Evolutionary conservation across 208 protist species (phyloP).

Genomic region (Leptomonas seymouri): DNA sequence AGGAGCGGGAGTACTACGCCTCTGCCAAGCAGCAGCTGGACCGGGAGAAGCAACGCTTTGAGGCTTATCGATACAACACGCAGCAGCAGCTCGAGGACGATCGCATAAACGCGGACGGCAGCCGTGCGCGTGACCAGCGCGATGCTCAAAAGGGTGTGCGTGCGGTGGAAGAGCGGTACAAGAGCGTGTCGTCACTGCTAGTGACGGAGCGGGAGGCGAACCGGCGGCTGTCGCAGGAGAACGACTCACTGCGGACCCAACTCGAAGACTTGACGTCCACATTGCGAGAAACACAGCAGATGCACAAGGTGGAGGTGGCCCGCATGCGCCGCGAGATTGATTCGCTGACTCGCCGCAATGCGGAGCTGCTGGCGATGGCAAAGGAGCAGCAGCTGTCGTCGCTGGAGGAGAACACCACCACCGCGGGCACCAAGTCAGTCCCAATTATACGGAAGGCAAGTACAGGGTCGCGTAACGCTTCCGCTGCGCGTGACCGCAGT

Average conservation of each 20-base stretch:
- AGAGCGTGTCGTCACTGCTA: conserved; percentile 64
- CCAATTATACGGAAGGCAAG: conserved; percentile 9
- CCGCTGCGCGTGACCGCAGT: conserved; percentile 9
- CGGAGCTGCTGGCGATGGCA: conserved; percentile 77
- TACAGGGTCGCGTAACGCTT: conserved; percentile 4
- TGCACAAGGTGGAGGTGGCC: conserved; percentile 70
- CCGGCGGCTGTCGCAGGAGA: conserved; percentile 69
- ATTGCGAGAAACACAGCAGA: conserved; percentile 68
- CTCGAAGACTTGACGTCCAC: conserved; percentile 77
- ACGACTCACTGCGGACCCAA: conserved; percentile 75
- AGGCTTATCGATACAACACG: conserved; percentile 51
- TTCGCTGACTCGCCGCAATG: conserved; percentile 84
- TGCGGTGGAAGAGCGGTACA: conserved; percentile 76
- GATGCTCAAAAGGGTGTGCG: conserved; percentile 68
- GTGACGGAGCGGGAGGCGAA: conserved; percentile 76
- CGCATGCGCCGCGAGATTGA: conserved; percentile 83
- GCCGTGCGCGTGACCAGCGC: conserved; percentile 48
- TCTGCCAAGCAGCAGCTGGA: conserved; percentile 64
- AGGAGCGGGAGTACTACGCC: conserved; percentile 76
- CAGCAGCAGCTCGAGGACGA: conserved; percentile 80
- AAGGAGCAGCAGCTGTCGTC: conserved; percentile 67
- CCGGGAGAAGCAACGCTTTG: conserved; percentile 82
- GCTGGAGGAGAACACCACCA: conserved; percentile 32
- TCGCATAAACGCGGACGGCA: conserved; percentile 46
- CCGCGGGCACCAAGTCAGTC: neutral